phyloP scores from a whole-genome alignment of 345 rosid species.

The Salix arbutifolia region DNA sequence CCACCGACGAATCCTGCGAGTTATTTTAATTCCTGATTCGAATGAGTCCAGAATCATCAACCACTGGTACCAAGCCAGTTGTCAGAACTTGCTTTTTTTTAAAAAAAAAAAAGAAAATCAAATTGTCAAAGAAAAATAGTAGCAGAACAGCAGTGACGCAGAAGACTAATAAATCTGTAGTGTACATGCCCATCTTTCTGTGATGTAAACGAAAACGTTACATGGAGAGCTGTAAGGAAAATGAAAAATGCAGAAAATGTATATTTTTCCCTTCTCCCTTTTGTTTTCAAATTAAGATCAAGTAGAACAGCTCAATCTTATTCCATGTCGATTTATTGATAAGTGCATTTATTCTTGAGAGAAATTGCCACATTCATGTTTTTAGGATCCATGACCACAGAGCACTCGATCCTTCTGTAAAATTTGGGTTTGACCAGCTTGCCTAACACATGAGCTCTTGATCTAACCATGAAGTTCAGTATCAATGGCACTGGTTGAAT shows the following conservation, averaged over 20 bases:
- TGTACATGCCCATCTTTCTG: background rate
- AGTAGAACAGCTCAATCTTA: background rate
- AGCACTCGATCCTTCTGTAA: slow-evolving; percentile 46
- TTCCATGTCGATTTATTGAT: slow-evolving; percentile 14
- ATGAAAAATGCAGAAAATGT: background rate
- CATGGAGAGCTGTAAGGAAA: background rate
- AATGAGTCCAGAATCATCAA: background rate
- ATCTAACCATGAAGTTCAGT: slow-evolving; percentile 45
- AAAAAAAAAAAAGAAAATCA: no score
- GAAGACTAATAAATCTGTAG: background rate
- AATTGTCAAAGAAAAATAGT: background rate
- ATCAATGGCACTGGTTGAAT: slow-evolving; percentile 45
- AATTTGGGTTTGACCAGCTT: slow-evolving; percentile 54
- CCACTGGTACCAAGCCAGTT: background rate
- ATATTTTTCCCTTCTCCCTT: background rate
- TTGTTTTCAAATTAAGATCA: background rate
- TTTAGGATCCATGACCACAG: slow-evolving; percentile 45
- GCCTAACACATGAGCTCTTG: slow-evolving; percentile 62
- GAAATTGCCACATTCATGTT: slow-evolving; percentile 44
- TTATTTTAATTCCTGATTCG: background rate
- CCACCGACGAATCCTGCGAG: slow-evolving; percentile 15
- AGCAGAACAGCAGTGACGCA: background rate
- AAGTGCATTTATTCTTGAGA: slow-evolving; percentile 48
- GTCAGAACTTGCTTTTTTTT: background rate
- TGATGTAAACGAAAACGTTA: background rate